These are phyloP conservation scores for Marasmius tenuissimus DNA, from an alignment of 1,284 basidiomycete species.

Conservation along the genomic window DNA sequence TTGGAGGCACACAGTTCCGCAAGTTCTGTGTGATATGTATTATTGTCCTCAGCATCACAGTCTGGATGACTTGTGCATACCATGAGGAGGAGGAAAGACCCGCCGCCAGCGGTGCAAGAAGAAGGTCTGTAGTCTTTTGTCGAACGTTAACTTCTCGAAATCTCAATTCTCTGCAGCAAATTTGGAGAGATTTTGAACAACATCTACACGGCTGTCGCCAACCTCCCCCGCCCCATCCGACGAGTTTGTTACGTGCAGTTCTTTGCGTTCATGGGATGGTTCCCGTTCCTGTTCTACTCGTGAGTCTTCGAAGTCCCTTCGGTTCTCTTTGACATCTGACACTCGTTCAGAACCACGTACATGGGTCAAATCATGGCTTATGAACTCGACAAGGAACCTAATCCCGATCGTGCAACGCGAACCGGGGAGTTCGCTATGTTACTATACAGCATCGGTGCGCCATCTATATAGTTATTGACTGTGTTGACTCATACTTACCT, in stretches of 20 bases:
- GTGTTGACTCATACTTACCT: neutral
- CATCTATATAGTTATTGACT: constrained; percentile 20
- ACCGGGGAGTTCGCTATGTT: constrained; percentile 89
- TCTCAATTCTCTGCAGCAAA: constrained; percentile 33
- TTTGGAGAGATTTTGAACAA: constrained; percentile 70
- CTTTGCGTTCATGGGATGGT: constrained; percentile 95
- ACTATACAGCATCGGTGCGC: constrained; percentile 80
- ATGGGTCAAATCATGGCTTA: constrained; percentile 89
- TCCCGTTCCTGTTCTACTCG: constrained; percentile 94
- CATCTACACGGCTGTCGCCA: constrained; percentile 71
- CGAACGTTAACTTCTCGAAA: neutral
- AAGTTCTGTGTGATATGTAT: constrained; percentile 92
- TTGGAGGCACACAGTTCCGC: constrained; percentile 95
- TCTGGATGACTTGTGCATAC: constrained; percentile 84
- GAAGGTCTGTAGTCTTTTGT: constrained; percentile 31
- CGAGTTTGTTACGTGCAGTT: constrained; percentile 90
- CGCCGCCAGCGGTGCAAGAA: constrained; percentile 36
- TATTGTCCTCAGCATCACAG: constrained; percentile 75
- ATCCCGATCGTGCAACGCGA: constrained; percentile 80
- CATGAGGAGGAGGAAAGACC: constrained; percentile 76
- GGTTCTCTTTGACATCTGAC: neutral
- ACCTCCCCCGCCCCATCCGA: constrained; percentile 80
- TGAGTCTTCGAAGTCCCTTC: constrained; percentile 32
- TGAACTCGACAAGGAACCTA: constrained; percentile 69
- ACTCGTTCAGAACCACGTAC: constrained; percentile 72